Evolutionary conservation across 139 green algal species (phyloP).

Genomic region (Haematococcus sp.): DNA sequence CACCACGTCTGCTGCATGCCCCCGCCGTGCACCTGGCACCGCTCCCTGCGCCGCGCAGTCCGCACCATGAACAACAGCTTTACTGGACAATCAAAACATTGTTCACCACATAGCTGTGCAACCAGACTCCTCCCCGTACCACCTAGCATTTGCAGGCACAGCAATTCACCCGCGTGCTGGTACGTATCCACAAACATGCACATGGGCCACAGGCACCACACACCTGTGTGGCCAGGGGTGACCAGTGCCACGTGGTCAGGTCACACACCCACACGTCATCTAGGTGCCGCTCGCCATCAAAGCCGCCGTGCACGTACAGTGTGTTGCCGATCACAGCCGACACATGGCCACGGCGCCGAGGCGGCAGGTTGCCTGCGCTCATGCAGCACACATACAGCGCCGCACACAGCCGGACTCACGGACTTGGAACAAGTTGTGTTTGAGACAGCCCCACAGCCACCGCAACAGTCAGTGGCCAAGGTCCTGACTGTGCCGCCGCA

Average conservation of each 20-base stretch:
- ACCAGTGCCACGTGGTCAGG: conserved; percentile 43
- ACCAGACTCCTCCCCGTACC: too few relatives aligned
- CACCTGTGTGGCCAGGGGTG: conserved; percentile 7
- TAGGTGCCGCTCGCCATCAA: conserved; percentile 25
- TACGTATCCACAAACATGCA: too few relatives aligned
- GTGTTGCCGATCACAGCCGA: conserved; percentile 24
- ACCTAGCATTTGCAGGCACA: too few relatives aligned
- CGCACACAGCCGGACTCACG: background rate
- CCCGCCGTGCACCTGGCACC: conserved; percentile 19
- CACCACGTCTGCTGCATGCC: conserved; percentile 32
- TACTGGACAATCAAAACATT: too few relatives aligned
- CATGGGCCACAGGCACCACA: too few relatives aligned
- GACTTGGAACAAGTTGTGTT: too few relatives aligned
- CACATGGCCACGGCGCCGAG: conserved; percentile 38
- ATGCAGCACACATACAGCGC: background rate
- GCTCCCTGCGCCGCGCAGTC: conserved; percentile 23
- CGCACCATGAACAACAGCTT: too few relatives aligned
- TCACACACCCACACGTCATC: conserved; percentile 48
- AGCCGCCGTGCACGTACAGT: conserved; percentile 46
- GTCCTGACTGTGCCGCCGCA: too few relatives aligned
- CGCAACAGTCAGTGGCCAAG: too few relatives aligned
- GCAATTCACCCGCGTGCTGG: too few relatives aligned
- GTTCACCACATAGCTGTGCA: too few relatives aligned
- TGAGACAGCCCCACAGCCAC: too few relatives aligned
- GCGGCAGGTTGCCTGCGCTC: conserved; percentile 21